phyloP scores from a whole-genome alignment of 208 protist genomes.

The Trypanosoma caninum region DNA sequence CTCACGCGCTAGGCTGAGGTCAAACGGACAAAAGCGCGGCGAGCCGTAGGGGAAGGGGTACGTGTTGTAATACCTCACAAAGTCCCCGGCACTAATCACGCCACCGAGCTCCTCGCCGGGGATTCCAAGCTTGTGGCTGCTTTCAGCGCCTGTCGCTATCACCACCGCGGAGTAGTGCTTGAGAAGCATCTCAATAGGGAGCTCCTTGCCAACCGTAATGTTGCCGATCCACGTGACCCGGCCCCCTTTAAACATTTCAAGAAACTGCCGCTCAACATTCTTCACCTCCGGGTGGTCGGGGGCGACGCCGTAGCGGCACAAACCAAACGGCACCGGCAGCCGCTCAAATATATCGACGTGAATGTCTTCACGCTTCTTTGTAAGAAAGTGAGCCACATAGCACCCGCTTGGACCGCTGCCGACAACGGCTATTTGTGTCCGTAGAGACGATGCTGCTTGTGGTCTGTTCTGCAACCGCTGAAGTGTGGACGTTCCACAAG shows the following conservation, averaged over 20 bases:
- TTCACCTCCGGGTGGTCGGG: conserved; percentile 98
- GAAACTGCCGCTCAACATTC: conserved; percentile 91
- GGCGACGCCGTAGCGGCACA: conserved; percentile 96
- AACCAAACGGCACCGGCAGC: conserved; percentile 94
- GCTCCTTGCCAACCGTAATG: conserved; percentile 79
- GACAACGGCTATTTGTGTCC: conserved; percentile 86
- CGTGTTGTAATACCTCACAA: conserved; percentile 97
- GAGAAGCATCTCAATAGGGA: conserved; percentile 69
- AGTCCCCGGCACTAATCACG: conserved; percentile 81
- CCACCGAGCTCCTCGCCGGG: conserved; percentile 78
- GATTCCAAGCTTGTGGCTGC: conserved; percentile 62
- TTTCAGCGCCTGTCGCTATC: conserved; percentile 89
- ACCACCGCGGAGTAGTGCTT: conserved; percentile 92
- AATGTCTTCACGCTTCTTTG: conserved; percentile 61
- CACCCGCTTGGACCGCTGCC: conserved; percentile 95
- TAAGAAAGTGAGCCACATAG: conserved; percentile 90
- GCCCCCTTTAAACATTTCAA: conserved; percentile 70
- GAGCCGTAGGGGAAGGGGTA: conserved; percentile 82
- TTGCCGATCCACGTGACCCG: conserved; percentile 93
- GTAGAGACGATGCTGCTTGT: neutral
- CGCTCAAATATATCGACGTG: conserved; percentile 94
- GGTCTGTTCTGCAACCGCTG: neutral
- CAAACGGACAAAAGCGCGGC: conserved; percentile 75
- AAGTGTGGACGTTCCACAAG: neutral
- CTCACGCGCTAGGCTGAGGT: conserved; percentile 36